A percentile compares a stretch with the other conserved stretches of the same genome.
Conservation (phyloP, 169 alveolate species). For the Plasmodium relictum region DNA sequence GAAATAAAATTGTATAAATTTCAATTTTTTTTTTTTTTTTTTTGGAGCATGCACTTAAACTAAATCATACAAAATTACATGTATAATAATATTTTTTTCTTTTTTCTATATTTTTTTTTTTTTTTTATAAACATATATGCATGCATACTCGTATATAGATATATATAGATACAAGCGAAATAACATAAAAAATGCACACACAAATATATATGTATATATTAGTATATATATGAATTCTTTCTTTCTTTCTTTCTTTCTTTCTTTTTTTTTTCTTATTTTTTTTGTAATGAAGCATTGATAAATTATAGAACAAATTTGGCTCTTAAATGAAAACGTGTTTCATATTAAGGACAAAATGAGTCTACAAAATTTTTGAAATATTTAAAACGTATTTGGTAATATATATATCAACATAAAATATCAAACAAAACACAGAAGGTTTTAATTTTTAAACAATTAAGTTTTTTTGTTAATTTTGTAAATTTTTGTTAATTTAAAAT, state of each 20-base stretch:
- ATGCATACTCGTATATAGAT: constrained; percentile 4
- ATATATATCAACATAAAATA: constrained; percentile 5
- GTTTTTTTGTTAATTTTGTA: constrained; percentile 72
- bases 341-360: constrained; percentile 18
- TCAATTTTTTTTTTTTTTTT: no score
- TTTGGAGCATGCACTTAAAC: no score
- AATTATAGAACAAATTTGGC: constrained; percentile 12
- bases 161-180: constrained; percentile 3
- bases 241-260: constrained; percentile 1
- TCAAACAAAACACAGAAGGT: constrained; percentile 51
- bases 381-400: constrained; percentile 12
- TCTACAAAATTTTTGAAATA: constrained; percentile 10
- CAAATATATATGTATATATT: background rate
- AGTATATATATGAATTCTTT: background rate
- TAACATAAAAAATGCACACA: background rate
- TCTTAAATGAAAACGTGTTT: background rate
- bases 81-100: background rate
- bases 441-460: constrained; percentile 73
- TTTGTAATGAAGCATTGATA: constrained; percentile 22
- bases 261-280: constrained; percentile 4
- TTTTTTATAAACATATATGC: background rate
- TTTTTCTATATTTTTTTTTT: background rate
- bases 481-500: constrained; percentile 54
- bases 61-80: no score
- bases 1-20: no score